Conservation (phyloP, 176 grass and related monocot species). For the Neostapfia colusana region DNA sequence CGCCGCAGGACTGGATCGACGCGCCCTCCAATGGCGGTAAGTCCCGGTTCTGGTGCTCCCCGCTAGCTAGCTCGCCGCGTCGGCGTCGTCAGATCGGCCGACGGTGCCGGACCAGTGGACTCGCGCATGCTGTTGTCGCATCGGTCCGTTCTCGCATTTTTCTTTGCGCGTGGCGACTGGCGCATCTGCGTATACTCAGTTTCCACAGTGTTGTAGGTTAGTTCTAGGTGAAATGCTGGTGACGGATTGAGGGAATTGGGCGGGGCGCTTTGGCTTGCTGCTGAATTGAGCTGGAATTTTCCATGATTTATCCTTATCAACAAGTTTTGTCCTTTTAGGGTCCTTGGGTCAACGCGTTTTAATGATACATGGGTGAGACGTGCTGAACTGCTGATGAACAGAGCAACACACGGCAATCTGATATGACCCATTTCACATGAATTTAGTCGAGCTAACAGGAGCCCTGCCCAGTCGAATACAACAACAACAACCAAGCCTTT, state of each 20-base stretch:
- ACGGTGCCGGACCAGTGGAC: neutral
- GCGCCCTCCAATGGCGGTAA: constrained; percentile 35
- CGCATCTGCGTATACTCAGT: neutral
- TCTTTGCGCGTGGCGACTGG: neutral
- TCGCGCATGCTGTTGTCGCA: neutral
- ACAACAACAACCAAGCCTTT: no score
- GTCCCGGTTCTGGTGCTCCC: neutral
- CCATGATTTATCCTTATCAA: neutral
- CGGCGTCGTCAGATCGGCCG: neutral
- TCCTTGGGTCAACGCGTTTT: neutral
- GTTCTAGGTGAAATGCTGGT: neutral
- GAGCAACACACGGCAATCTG: neutral
- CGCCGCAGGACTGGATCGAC: constrained; percentile 41
- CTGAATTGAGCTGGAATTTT: neutral
- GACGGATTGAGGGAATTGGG: neutral
- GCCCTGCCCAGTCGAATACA: no score
- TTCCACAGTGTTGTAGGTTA: neutral
- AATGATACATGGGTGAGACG: neutral
- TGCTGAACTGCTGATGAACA: neutral
- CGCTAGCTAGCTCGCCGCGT: neutral
- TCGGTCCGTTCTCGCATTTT: neutral
- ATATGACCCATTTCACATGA: neutral
- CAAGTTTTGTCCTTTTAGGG: neutral
- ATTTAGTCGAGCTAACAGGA: neutral
- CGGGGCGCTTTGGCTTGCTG: neutral